Conservation (phyloP, 129 eudicot species). For the Sambucus nigra region DNA sequence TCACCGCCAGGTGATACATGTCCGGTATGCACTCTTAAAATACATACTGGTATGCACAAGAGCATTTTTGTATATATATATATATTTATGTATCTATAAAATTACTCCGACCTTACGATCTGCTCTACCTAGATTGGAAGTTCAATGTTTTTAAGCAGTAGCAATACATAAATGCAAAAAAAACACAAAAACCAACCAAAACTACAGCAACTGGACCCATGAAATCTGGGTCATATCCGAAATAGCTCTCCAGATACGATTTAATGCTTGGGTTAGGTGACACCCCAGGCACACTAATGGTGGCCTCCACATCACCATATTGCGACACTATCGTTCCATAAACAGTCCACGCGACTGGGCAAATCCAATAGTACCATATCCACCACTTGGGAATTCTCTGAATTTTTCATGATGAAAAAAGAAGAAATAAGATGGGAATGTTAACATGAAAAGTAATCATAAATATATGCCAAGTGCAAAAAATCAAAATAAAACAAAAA, state of each 20-base stretch:
- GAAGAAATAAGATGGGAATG: neutral
- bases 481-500: no score
- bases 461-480: no score
- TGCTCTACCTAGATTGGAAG: slow-evolving; percentile 58
- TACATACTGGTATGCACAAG: no score
- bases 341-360: slow-evolving; percentile 84
- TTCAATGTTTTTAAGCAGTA: slow-evolving; percentile 50
- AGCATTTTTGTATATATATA: no score
- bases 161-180: slow-evolving; percentile 58
- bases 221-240: slow-evolving; percentile 54
- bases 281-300: slow-evolving; percentile 38
- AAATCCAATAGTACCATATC: slow-evolving; percentile 75
- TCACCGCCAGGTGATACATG: no score
- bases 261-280: slow-evolving; percentile 20
- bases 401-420: neutral
- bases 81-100: neutral
- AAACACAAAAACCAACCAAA: slow-evolving; percentile 49
- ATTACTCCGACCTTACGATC: neutral
- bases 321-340: slow-evolving; percentile 62
- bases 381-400: slow-evolving; percentile 86
- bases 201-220: slow-evolving; percentile 69
- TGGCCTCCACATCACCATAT: slow-evolving; percentile 38
- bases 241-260: slow-evolving; percentile 33
- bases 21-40: no score
- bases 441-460: neutral